These are phyloP conservation scores for Phyllachora maydis DNA, from an alignment of 2,329 filamentous ascomycete genomes.

Conservation along the genomic window DNA sequence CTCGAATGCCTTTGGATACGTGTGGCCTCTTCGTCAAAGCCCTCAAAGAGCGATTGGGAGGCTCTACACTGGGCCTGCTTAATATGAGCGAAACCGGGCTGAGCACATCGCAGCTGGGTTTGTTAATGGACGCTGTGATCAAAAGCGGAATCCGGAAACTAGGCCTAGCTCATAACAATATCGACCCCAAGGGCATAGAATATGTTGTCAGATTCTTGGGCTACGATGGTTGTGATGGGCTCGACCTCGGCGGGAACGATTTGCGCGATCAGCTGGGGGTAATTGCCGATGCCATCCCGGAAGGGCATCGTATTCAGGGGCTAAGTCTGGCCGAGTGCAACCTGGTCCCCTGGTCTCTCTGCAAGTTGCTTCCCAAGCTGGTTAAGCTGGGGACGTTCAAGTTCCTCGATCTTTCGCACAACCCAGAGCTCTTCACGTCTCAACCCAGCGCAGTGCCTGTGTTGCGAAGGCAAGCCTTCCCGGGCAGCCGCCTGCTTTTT, in stretches of 20 bases:
- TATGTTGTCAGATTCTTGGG: conserved; percentile 61
- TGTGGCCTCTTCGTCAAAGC: conserved; percentile 52
- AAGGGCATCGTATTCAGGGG: conserved; percentile 45
- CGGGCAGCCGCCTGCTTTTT: neutral
- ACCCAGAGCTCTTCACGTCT: conserved; percentile 55
- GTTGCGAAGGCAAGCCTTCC: conserved; percentile 36
- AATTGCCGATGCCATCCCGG: conserved; percentile 28
- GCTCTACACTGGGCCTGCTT: conserved; percentile 59
- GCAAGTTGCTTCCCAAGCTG: conserved; percentile 54
- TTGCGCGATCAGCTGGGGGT: conserved; percentile 31
- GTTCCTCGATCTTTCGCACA: conserved; percentile 86
- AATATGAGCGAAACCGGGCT: conserved; percentile 65
- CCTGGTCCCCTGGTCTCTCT: conserved; percentile 50
- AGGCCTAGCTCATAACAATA: conserved; percentile 63
- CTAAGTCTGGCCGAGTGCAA: conserved; percentile 76
- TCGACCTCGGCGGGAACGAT: conserved; percentile 80
- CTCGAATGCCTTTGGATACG: conserved; percentile 26
- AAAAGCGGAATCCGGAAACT: conserved; percentile 59
- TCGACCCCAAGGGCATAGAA: conserved; percentile 52
- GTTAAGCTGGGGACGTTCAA: conserved; percentile 51
- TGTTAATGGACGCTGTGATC: conserved; percentile 64
- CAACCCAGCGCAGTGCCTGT: conserved; percentile 54
- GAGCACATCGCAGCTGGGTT: conserved; percentile 47
- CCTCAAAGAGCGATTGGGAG: conserved; percentile 56
- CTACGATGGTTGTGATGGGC: conserved; percentile 57